Evolutionary conservation across 169 alveolate species (phyloP).

Genomic region (Eimeria necatrix): DNA sequence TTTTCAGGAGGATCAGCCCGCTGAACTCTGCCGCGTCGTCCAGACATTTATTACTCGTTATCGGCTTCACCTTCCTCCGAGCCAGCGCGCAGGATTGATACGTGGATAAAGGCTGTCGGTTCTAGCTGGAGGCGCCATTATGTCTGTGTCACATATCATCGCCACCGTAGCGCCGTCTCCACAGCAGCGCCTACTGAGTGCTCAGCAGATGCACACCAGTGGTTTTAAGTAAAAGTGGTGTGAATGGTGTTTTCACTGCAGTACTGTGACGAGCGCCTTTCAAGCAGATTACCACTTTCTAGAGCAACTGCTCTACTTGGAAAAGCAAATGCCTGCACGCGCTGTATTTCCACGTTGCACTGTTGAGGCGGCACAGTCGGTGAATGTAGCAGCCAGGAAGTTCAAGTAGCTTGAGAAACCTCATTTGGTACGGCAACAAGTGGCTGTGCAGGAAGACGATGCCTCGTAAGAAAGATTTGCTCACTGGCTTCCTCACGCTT

Average conservation of each 20-base stretch:
- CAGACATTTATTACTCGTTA: constrained; percentile 72
- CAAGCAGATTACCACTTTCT: not conserved
- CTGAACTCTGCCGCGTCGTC: constrained; percentile 75
- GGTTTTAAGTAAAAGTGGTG: no score
- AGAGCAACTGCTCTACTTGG: not conserved
- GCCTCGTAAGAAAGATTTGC: not conserved
- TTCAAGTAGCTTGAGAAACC: not conserved
- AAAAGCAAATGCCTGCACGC: not conserved
- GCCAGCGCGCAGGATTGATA: constrained; percentile 74
- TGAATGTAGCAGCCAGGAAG: not conserved
- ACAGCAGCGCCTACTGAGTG: not conserved
- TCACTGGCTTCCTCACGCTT: not conserved
- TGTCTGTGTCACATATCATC: not conserved
- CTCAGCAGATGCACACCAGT: not conserved
- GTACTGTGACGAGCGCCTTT: constrained; percentile 29
- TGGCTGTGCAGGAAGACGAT: constrained; percentile 43
- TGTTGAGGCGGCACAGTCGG: not conserved
- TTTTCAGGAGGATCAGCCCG: constrained; percentile 80
- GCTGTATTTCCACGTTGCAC: not conserved
- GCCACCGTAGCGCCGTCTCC: constrained; percentile 44
- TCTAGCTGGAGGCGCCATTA: not conserved
- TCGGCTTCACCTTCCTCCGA: constrained; percentile 75
- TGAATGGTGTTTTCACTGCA: not conserved
- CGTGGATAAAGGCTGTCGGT: not conserved
- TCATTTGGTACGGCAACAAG: constrained; percentile 45